Percentiles rank a stretch among this genome's conserved stretches.
phyloP scores from a whole-genome alignment of 352 stramenopile species.

The Chrysophaeum taylorii region DNA sequence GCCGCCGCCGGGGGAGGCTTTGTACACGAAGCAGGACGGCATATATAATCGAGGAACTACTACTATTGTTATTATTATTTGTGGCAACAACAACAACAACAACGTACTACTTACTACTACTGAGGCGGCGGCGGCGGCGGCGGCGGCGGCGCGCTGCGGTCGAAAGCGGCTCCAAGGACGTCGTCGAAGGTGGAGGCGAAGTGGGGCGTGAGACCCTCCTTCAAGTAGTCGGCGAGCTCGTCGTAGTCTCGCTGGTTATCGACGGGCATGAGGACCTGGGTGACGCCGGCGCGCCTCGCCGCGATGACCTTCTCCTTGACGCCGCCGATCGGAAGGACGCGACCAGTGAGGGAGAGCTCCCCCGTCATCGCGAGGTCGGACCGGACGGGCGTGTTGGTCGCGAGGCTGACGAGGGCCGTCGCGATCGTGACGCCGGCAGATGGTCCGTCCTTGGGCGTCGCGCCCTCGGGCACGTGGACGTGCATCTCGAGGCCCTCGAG shows the following conservation, averaged over 20 bases:
- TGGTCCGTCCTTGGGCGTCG: constrained; percentile 95
- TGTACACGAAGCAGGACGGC: too few species aligned
- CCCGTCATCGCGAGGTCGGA: constrained; percentile 89
- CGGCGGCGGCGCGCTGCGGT: too few species aligned
- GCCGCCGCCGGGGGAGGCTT: too few species aligned
- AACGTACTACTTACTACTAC: too few species aligned
- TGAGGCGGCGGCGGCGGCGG: too few species aligned
- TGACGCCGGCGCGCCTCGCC: constrained; percentile 82
- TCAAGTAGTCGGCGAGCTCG: constrained; percentile 88
- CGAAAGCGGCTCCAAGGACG: constrained; percentile 86
- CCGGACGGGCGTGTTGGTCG: constrained; percentile 77
- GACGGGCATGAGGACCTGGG: constrained; percentile 78
- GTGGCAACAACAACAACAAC: too few species aligned
- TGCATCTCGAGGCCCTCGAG: constrained; percentile 91
- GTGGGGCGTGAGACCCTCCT: constrained; percentile 84
- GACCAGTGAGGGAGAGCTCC: constrained; percentile 88
- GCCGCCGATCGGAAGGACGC: constrained; percentile 94
- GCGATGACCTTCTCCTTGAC: constrained; percentile 99
- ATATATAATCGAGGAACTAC: too few species aligned
- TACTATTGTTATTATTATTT: too few species aligned
- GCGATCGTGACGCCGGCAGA: constrained; percentile 95
- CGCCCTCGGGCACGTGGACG: constrained; percentile 94
- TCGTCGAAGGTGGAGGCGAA: constrained; percentile 93
- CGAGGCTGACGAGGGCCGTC: constrained; percentile 85
- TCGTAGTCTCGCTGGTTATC: constrained; percentile 92